Evolutionary conservation across 2,329 filamentous ascomycete species (phyloP), one percentile per base, ranked within the genome.

Genomic region (Sclerotinia glacialis): DNA sequence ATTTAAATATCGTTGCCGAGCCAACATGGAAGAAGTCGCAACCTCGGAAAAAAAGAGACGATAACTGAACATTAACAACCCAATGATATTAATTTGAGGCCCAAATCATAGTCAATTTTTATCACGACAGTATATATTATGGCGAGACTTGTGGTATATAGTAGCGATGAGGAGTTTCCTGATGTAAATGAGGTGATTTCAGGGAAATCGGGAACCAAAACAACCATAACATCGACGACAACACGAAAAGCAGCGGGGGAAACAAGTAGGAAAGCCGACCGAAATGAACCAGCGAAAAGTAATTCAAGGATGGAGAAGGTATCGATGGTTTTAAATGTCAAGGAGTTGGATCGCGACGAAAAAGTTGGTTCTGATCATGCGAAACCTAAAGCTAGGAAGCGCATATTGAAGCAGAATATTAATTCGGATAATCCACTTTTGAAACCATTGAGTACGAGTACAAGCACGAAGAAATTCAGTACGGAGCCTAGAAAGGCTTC

Each of bases 81-180:
- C 8, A 26, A n/a, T 58, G 12, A 58, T 44, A 44, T 28, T 28
- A n/a, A 44, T 58, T 61, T 61, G 9, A 49, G 5, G 14, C 31
- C 26, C 31, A 56, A 23, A 49, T 23, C 16, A 21, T n/a, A 44
- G 47, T 21, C 21, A 52, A 44, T n/a, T 53, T 28, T 3, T 53
- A 40, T 6, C n/a, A 46, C 23, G 12, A 53, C 47, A 40, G 16
- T 54, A 34, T 37, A 7, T 31, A 46, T 50, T 53, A 73, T 73
- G 71, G 70, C 70, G 11, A 68, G 69, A 37, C 26, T 67, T 65
- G 67, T 67, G 34, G 68, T 69, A 31, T 70, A 71, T 60, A 67
- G 23, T n/a, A 72, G 65, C 44, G 71, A 71, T n/a, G 71, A 69
- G 60, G 71, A 73, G 3, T 68, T 73, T 9, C 72, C 72, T 1